These are phyloP conservation scores for Cymbidium sinense DNA, from an alignment of 106 monocot genomes.

Conservation along the genomic window DNA sequence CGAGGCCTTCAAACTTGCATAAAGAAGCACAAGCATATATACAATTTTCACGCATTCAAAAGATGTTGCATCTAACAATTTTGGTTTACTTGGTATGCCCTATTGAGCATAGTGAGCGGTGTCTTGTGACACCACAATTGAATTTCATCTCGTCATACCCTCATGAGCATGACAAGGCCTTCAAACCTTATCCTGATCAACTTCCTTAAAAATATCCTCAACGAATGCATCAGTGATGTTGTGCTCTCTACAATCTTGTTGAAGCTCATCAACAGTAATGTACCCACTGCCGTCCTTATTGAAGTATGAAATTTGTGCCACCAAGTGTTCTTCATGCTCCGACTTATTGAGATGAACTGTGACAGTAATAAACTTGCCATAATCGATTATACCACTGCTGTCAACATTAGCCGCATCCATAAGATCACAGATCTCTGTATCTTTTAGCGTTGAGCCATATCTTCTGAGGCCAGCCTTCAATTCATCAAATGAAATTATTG, in stretches of 20 bases:
- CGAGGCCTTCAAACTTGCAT: too few relatives aligned
- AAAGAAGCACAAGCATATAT: too few relatives aligned
- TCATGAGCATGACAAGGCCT: too few relatives aligned
- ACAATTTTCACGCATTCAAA: too few relatives aligned
- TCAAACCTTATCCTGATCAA: constrained; percentile 33
- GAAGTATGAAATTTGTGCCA: constrained; percentile 18
- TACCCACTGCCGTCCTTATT: constrained; percentile 24
- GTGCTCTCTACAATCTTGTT: constrained; percentile 24
- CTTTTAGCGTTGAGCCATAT: constrained; percentile 53
- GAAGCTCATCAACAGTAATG: constrained; percentile 23
- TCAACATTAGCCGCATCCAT: constrained; percentile 47
- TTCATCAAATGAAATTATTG: constrained; percentile 69
- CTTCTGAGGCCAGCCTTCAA: constrained; percentile 57
- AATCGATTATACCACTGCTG: constrained; percentile 24
- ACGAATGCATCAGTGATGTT: constrained; percentile 20
- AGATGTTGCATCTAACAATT: too few relatives aligned
- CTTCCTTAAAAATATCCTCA: constrained; percentile 22
- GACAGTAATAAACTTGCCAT: constrained; percentile 61
- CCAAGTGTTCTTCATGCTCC: constrained; percentile 27
- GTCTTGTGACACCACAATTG: too few relatives aligned
- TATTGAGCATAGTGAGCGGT: too few relatives aligned
- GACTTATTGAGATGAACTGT: constrained; percentile 30
- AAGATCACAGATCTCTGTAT: constrained; percentile 53
- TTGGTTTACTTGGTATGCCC: too few relatives aligned
- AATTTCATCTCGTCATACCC: too few relatives aligned